Evolutionary conservation across 225 moss, liverwort and hornwort species (phyloP).

Genomic region (Takakia lepidozioides): DNA sequence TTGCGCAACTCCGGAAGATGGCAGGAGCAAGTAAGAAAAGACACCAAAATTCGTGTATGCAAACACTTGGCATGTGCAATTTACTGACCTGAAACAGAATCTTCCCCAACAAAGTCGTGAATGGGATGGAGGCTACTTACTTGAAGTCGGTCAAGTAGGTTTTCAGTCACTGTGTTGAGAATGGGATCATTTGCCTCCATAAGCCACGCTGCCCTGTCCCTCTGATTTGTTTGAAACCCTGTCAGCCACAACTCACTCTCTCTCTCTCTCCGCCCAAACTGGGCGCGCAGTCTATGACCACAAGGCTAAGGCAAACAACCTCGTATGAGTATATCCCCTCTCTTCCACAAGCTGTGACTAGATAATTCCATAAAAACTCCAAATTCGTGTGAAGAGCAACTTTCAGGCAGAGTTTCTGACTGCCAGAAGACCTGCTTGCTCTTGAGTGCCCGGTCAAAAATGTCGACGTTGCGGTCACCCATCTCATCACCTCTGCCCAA

Average conservation of each 20-base stretch:
- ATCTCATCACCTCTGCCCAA: constrained; percentile 7
- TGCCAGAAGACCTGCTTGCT: constrained; percentile 51
- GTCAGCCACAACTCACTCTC: not conserved
- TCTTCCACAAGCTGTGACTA: too few species aligned
- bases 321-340: too few species aligned
- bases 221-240: constrained; percentile 22
- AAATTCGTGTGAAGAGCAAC: not conserved
- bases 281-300: too few species aligned
- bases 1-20: too few species aligned
- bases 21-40: too few species aligned
- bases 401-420: not conserved
- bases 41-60: too few species aligned
- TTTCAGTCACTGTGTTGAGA: constrained; percentile 79
- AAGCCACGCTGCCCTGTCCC: constrained; percentile 88
- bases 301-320: too few species aligned
- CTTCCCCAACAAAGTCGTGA: not conserved
- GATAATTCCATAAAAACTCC: too few species aligned
- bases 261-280: too few species aligned
- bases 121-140: constrained; percentile 27
- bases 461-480: constrained; percentile 80
- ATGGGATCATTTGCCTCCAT: constrained; percentile 69
- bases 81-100: too few species aligned
- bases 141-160: constrained; percentile 82
- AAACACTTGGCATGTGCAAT: too few species aligned
- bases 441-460: constrained; percentile 82